Evolutionary conservation across 495 filamentous ascomycete genomes (phyloP).

Genomic region (Aspergillus homomorphus): DNA sequence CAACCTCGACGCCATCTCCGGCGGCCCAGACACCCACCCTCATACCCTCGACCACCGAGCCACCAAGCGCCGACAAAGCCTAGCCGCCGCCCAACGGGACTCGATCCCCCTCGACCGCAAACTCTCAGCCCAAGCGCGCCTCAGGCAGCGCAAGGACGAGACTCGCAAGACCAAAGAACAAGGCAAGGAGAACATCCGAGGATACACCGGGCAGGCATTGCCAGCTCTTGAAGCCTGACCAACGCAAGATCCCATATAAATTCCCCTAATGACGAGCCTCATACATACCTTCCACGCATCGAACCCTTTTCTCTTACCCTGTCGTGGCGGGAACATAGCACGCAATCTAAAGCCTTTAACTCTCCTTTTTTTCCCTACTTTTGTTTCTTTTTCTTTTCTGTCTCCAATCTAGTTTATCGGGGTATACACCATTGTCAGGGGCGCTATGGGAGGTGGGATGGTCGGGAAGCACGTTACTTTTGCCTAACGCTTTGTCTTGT

Average conservation of each 20-base stretch:
- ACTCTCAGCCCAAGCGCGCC: slow-evolving; percentile 60
- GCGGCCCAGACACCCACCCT: slow-evolving; percentile 13
- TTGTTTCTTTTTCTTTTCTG: neutral
- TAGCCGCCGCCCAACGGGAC: slow-evolving; percentile 35
- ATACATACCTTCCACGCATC: neutral
- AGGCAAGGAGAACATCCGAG: slow-evolving; percentile 34
- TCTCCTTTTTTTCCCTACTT: neutral
- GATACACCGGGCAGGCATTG: slow-evolving; percentile 4
- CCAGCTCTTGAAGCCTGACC: neutral
- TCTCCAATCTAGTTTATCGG: neutral
- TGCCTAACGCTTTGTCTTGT: too few species aligned
- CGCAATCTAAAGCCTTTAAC: neutral
- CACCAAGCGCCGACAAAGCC: slow-evolving; percentile 31
- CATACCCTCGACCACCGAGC: slow-evolving; percentile 37
- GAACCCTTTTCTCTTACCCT: neutral
- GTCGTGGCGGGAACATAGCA: neutral
- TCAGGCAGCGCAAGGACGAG: slow-evolving; percentile 54
- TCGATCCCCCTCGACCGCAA: slow-evolving; percentile 55
- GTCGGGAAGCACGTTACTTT: too few species aligned
- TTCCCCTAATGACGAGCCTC: neutral
- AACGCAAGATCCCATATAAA: neutral
- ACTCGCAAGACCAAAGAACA: slow-evolving; percentile 29
- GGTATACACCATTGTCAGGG: neutral
- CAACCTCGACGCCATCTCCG: slow-evolving; percentile 21
- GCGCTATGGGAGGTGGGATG: too few species aligned